These are phyloP conservation scores for Trichosporon sp. DNA, from an alignment of 1,284 basidiomycete species.

Conservation along the genomic window DNA sequence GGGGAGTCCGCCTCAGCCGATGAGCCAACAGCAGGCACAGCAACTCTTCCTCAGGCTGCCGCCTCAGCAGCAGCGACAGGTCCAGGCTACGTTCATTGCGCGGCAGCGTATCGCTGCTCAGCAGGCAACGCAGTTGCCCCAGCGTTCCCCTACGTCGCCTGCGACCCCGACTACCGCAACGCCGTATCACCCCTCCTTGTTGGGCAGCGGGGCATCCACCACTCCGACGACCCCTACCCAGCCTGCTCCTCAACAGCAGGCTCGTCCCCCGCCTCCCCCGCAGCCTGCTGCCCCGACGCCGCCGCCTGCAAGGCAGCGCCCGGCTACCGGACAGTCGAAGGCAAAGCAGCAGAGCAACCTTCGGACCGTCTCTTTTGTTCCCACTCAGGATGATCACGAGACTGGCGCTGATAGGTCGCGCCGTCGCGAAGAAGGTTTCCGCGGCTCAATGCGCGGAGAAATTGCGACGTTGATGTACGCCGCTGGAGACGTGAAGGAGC, in stretches of 20 bases:
- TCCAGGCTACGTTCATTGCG: conserved; percentile 15
- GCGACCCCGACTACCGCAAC: background rate
- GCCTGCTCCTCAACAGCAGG: background rate
- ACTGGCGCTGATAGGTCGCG: conserved; percentile 6
- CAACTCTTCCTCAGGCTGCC: conserved; percentile 14
- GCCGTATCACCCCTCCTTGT: conserved; percentile 8
- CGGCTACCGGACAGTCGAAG: background rate
- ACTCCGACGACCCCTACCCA: background rate
- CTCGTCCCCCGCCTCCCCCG: background rate
- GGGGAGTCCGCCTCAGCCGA: background rate
- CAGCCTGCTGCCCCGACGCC: background rate
- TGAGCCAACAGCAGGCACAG: conserved; percentile 17
- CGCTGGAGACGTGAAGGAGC: conserved; percentile 39
- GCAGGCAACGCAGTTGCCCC: conserved; percentile 2
- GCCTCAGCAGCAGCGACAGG: conserved; percentile 19
- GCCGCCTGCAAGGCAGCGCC: background rate
- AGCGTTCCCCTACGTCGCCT: conserved; percentile 5
- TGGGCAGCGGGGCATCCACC: background rate
- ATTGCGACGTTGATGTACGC: conserved; percentile 45
- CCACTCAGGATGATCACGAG: background rate
- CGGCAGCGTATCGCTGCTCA: conserved; percentile 12
- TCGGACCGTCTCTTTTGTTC: background rate
- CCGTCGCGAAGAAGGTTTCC: conserved; percentile 31
- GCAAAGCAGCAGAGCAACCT: conserved; percentile 5
- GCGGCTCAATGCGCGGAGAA: conserved; percentile 44